These are phyloP conservation scores for Diaporthe humulicola DNA, from an alignment of 2,329 filamentous ascomycete species.

Conservation along the genomic window DNA sequence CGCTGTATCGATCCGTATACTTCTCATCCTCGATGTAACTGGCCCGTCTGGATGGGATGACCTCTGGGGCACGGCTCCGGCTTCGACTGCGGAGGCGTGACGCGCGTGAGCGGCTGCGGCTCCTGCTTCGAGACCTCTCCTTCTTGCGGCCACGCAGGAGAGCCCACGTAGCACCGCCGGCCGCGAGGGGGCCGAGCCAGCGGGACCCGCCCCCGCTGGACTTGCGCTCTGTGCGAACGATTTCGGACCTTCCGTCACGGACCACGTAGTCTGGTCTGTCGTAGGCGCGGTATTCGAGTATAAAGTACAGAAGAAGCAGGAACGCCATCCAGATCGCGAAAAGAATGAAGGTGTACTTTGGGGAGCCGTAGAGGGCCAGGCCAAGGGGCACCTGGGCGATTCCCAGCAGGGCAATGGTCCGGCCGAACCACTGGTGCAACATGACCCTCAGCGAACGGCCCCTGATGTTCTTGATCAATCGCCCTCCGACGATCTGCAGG, in stretches of 20 bases:
- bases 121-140: constrained; percentile 56
- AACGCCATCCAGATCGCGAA: constrained; percentile 84
- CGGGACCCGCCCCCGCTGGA: constrained; percentile 50
- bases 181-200: constrained; percentile 67
- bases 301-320: constrained; percentile 81
- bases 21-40: constrained; percentile 77
- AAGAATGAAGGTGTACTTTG: constrained; percentile 85
- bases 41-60: constrained; percentile 64
- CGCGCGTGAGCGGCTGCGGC: constrained; percentile 49
- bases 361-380: constrained; percentile 91
- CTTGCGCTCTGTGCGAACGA: constrained; percentile 51
- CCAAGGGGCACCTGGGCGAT: constrained; percentile 91
- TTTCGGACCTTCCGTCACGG: constrained; percentile 70
- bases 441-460: constrained; percentile 66
- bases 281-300: constrained; percentile 79
- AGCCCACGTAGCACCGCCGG: constrained; percentile 64
- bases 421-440: constrained; percentile 91
- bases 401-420: constrained; percentile 82
- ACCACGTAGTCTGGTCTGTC: constrained; percentile 67
- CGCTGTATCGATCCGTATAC: constrained; percentile 75
- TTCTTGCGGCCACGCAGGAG: constrained; percentile 57
- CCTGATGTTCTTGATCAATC: constrained; percentile 68
- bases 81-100: constrained; percentile 52
- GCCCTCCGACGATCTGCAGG: constrained; percentile 78
- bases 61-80: constrained; percentile 59